A percentile compares a stretch with the other conserved stretches of the same genome.
These are phyloP conservation scores for Talaromyces trachyspermus DNA, from an alignment of 495 filamentous ascomycete species.

Conservation along the genomic window DNA sequence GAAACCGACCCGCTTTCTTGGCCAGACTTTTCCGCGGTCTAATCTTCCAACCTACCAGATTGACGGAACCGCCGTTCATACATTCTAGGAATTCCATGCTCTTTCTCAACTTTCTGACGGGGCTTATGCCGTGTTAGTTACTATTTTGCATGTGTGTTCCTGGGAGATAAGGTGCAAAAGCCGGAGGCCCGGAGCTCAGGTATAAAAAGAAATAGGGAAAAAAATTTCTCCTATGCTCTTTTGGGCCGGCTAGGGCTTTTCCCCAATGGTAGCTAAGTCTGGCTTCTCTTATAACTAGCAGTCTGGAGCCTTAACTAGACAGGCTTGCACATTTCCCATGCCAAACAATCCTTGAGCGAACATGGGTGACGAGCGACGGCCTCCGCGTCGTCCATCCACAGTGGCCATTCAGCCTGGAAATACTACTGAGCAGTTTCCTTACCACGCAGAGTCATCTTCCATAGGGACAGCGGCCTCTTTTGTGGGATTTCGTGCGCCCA, in stretches of 20 bases:
- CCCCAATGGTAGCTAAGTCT: background rate
- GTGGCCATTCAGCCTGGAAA: conserved; percentile 17
- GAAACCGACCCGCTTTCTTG: conserved; percentile 1
- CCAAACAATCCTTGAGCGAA: background rate
- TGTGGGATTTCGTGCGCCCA: conserved; percentile 10
- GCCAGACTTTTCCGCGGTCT: conserved; percentile 16
- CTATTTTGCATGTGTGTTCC: no score
- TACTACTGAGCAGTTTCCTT: conserved; percentile 16
- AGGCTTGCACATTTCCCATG: background rate
- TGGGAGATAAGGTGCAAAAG: no score
- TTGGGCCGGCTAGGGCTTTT: conserved; percentile 7
- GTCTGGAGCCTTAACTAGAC: no score
- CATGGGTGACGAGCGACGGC: conserved; percentile 5
- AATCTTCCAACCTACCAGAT: conserved; percentile 35
- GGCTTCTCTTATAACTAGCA: background rate
- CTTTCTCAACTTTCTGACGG: background rate
- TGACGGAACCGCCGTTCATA: conserved; percentile 8
- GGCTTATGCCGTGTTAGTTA: no score
- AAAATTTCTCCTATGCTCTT: conserved; percentile 4
- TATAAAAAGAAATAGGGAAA: background rate
- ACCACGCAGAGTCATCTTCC: conserved; percentile 13
- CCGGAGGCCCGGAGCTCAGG: conserved; percentile 1
- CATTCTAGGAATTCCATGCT: conserved; percentile 3
- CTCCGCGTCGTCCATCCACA: conserved; percentile 13
- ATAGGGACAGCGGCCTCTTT: conserved; percentile 5